phyloP scores from a whole-genome alignment of 1,139 yeast genomes.

The Nakaseomyces nivariensis region DNA sequence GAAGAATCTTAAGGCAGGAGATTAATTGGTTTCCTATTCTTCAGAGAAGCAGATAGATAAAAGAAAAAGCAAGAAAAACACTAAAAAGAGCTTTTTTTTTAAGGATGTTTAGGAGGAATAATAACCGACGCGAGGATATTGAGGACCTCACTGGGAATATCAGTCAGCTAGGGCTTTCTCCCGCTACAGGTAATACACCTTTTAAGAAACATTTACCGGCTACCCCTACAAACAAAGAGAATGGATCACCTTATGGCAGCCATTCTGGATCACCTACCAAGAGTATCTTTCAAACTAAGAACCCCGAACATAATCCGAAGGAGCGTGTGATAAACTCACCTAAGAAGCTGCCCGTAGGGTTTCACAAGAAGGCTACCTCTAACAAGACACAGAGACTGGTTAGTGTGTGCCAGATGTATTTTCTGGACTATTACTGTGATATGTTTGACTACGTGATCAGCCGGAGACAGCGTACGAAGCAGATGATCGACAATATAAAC shows the following conservation, averaged over 20 bases:
- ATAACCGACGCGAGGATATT: conserved; percentile 19
- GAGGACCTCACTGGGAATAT: conserved; percentile 29
- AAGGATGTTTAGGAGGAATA: conserved; percentile 20
- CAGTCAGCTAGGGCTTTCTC: conserved; percentile 21
- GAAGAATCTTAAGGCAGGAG: too few species aligned
- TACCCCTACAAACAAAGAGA: conserved; percentile 1
- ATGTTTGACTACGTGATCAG: conserved; percentile 86
- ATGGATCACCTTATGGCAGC: background rate
- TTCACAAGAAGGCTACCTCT: conserved; percentile 50
- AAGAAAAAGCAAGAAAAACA: background rate
- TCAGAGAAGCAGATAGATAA: too few species aligned
- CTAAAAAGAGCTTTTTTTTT: background rate
- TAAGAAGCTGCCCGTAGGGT: conserved; percentile 40
- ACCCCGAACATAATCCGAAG: conserved; percentile 5
- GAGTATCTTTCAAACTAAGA: conserved; percentile 24
- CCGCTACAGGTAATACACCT: background rate
- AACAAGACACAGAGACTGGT: conserved; percentile 80
- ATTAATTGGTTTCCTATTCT: too few species aligned
- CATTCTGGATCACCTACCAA: conserved; percentile 8
- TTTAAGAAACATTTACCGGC: conserved; percentile 1
- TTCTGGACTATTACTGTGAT: conserved; percentile 92
- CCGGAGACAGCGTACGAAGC: conserved; percentile 67
- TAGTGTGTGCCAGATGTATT: conserved; percentile 69
- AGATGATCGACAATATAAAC: conserved; percentile 49
- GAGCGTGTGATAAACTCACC: conserved; percentile 28